These are phyloP conservation scores for Theileria sp. DNA, from an alignment of 169 alveolate species.

Conservation along the genomic window DNA sequence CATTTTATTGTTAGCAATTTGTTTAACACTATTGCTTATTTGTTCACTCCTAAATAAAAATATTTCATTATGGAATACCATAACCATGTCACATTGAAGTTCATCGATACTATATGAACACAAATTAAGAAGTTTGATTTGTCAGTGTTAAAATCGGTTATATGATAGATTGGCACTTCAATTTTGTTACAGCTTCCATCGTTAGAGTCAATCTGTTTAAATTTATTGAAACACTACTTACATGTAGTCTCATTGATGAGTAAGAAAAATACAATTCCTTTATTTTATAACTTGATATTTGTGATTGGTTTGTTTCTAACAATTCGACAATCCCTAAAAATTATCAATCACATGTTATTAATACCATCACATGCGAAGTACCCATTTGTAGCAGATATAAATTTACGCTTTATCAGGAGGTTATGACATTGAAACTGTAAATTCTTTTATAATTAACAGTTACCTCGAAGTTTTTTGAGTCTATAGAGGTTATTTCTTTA, in stretches of 20 bases:
- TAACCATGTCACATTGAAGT: not conserved
- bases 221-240: not conserved
- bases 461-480: constrained; percentile 45
- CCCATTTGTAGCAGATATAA: constrained; percentile 26
- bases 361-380: constrained; percentile 26
- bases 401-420: constrained; percentile 17
- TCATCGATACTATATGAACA: not conserved
- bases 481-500: constrained; percentile 14
- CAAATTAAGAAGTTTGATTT: not conserved
- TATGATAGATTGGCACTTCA: constrained; percentile 35
- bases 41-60: not conserved
- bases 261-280: constrained; percentile 31
- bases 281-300: constrained; percentile 18
- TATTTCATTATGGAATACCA: not conserved
- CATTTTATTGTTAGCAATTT: not conserved
- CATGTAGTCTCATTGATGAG: constrained; percentile 36
- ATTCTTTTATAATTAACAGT: too few relatives aligned
- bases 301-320: not conserved
- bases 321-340: constrained; percentile 16
- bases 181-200: constrained; percentile 27
- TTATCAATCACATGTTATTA: not conserved
- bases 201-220: not conserved
- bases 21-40: not conserved
- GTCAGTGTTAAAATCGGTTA: not conserved
- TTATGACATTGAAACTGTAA: not conserved